Evolutionary conservation across 441 rosid species (phyloP).

Genomic region (Erodium trifolium): DNA sequence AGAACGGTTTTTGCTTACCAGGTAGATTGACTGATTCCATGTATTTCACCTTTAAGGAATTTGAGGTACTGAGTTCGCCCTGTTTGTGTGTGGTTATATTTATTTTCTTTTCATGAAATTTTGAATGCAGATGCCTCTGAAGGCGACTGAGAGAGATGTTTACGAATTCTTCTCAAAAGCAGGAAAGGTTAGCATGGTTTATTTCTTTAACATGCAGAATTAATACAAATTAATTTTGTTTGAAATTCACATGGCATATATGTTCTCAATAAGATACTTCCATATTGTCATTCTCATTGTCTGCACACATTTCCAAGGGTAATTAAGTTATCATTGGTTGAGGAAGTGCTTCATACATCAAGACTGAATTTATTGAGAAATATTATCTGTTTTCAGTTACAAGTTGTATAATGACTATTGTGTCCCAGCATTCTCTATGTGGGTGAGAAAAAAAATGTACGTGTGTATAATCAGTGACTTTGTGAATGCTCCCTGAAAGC

Average conservation of each 20-base stretch:
- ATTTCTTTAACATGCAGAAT: not conserved
- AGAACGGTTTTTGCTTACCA: slow-evolving; percentile 94
- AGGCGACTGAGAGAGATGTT: slow-evolving; percentile 84
- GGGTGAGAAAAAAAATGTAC: slow-evolving; percentile 24
- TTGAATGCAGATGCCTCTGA: slow-evolving; percentile 71
- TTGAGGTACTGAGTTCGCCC: not conserved
- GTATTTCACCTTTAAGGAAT: slow-evolving; percentile 9
- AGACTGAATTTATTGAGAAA: slow-evolving; percentile 22
- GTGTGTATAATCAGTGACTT: slow-evolving; percentile 11
- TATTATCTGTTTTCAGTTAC: slow-evolving; percentile 10
- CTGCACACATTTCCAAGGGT: not conserved
- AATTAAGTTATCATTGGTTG: slow-evolving; percentile 2
- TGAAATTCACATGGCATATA: not conserved
- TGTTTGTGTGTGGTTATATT: not conserved
- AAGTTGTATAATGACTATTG: slow-evolving; percentile 20
- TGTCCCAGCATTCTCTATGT: slow-evolving; percentile 26
- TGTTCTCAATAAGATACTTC: not conserved
- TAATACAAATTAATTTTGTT: not conserved
- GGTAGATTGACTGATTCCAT: slow-evolving; percentile 35
- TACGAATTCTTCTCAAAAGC: slow-evolving; percentile 89
- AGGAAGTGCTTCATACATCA: slow-evolving; percentile 11
- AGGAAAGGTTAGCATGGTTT: slow-evolving; percentile 58
- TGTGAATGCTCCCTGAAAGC: slow-evolving; percentile 10
- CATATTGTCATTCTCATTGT: not conserved
- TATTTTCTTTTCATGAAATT: slow-evolving; percentile 11